These are phyloP conservation scores for Potentilla sterilis DNA, from an alignment of 306 rosid genomes.

Conservation along the genomic window DNA sequence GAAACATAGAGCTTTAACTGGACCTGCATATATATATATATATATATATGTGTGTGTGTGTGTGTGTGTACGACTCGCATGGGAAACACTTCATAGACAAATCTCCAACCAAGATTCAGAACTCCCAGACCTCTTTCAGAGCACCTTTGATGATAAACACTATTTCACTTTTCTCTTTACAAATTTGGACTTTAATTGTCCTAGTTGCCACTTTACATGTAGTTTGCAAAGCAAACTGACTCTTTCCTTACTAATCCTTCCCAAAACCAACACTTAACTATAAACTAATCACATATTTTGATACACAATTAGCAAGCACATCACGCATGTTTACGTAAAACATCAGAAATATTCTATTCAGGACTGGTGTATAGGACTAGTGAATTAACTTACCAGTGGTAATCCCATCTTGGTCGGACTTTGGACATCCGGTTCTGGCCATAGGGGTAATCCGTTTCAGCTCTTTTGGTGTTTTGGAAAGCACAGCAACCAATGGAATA, in stretches of 20 bases:
- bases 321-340: neutral
- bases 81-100: neutral
- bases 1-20: neutral
- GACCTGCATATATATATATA: neutral
- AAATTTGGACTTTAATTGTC: neutral
- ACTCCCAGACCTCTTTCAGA: neutral
- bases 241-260: neutral
- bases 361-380: neutral
- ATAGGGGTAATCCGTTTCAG: constrained; percentile 63
- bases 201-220: neutral
- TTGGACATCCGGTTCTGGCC: constrained; percentile 74
- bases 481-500: constrained; percentile 93
- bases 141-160: neutral
- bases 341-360: neutral
- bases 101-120: neutral
- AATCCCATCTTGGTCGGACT: constrained; percentile 89
- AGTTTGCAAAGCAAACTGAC: constrained; percentile 4
- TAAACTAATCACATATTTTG: neutral
- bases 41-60: too few species aligned
- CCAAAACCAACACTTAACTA: neutral
- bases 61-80: neutral
- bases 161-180: neutral
- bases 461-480: constrained; percentile 68
- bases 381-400: constrained; percentile 52
- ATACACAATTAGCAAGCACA: neutral